phyloP scores from a whole-genome alignment of 176 grass and related monocot species.

The Eleusine indica region DNA sequence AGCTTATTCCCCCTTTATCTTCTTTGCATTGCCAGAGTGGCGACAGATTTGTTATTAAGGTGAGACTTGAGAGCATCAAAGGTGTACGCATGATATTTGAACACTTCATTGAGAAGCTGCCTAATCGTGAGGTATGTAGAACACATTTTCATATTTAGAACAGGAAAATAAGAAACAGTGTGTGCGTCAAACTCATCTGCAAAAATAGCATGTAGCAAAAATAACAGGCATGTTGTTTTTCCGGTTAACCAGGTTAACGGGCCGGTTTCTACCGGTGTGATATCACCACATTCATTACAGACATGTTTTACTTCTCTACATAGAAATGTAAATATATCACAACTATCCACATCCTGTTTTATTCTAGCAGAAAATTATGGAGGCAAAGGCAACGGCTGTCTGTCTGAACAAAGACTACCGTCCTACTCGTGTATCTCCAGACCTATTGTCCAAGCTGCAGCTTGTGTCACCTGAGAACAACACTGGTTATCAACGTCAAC shows the following conservation, averaged over 20 bases:
- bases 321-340: neutral
- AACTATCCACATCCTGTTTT: neutral
- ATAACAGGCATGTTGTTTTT: neutral
- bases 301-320: neutral
- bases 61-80: slow-evolving; percentile 58
- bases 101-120: slow-evolving; percentile 78
- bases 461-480: slow-evolving; percentile 39
- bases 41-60: slow-evolving; percentile 85
- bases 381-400: slow-evolving; percentile 68
- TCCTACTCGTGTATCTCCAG: slow-evolving; percentile 67
- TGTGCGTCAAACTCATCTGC: neutral
- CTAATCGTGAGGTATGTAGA: slow-evolving; percentile 62
- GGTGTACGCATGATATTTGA: slow-evolving; percentile 67
- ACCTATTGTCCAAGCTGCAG: slow-evolving; percentile 67
- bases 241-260: no score
- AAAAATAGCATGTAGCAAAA: neutral
- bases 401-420: slow-evolving; percentile 69
- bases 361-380: slow-evolving; percentile 66
- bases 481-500: neutral
- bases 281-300: neutral
- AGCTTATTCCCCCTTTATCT: slow-evolving; percentile 14
- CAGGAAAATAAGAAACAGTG: neutral
- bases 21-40: slow-evolving; percentile 56
- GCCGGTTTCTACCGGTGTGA: neutral
- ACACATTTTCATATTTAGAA: neutral